A percentile compares a stretch with the other conserved stretches of the same genome.
Evolutionary conservation across 2,329 filamentous ascomycete species (phyloP).

Genomic region (Xylaria sp.): DNA sequence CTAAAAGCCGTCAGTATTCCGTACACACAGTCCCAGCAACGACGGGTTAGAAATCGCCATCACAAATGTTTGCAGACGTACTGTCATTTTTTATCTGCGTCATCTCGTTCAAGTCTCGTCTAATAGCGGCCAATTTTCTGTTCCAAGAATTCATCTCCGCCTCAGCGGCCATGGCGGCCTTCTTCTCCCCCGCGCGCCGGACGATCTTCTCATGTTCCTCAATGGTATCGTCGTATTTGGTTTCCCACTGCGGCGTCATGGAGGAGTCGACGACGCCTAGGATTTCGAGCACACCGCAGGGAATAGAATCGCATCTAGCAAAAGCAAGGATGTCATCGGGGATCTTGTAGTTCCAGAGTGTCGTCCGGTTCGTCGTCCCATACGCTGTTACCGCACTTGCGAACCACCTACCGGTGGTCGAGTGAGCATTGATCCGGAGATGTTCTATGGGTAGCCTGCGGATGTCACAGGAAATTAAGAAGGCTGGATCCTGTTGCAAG

Average conservation of each 20-base stretch:
- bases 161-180: slow-evolving; percentile 41
- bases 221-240: slow-evolving; percentile 35
- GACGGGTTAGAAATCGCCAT: not conserved
- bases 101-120: slow-evolving; percentile 39
- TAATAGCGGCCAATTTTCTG: slow-evolving; percentile 37
- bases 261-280: slow-evolving; percentile 45
- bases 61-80: slow-evolving; percentile 28
- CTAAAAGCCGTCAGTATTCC: too few relatives aligned
- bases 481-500: slow-evolving; percentile 35
- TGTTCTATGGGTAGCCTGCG: slow-evolving; percentile 45
- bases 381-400: slow-evolving; percentile 51
- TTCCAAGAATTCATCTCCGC: slow-evolving; percentile 39
- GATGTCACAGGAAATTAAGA: slow-evolving; percentile 25
- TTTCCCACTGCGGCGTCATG: slow-evolving; percentile 52
- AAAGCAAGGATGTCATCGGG: slow-evolving; percentile 48
- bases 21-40: not conserved
- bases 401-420: slow-evolving; percentile 49
- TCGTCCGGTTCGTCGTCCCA: slow-evolving; percentile 48
- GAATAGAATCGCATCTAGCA: slow-evolving; percentile 47
- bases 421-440: slow-evolving; percentile 34
- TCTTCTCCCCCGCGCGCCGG: slow-evolving; percentile 37
- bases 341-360: slow-evolving; percentile 57
- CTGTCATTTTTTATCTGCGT: slow-evolving; percentile 44
- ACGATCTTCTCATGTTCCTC: slow-evolving; percentile 34
- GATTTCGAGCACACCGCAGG: slow-evolving; percentile 55